Base-by-base conservation (phyloP, 2,329 filamentous ascomycete genomes). In the Fusarium nodosum region DNA sequence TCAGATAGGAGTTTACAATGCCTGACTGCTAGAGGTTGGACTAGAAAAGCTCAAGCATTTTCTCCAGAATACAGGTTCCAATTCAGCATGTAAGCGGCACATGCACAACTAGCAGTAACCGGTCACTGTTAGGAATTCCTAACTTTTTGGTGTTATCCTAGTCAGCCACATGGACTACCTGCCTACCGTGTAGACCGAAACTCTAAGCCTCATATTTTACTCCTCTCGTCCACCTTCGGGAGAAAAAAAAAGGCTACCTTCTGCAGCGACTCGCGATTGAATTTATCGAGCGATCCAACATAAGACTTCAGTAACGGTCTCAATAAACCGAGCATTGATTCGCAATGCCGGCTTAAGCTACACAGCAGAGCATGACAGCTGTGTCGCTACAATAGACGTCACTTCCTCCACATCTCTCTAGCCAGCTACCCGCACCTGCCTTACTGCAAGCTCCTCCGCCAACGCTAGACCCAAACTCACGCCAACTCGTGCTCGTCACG, bases 321-420 rank as follows among this genome's bases (percentile, higher is more conserved):
- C 56, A 44, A 62, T 39, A 65, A 60, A 56, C 15, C 42, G 56
- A 58, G 62, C 70, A 54, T 52, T 33, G 50, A 26, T 63, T 62
- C 66, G 69, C 68, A 57, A 75, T 75, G 73, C 60, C 64, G 34
- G 69, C 57, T 72, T 75, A 56, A 75, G 66, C 60, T 65, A 58
- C 62, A 48, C 56, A 56, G 51, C 66, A 53, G 54, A 57, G 46
- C 67, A 75, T 76, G 74, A 75, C 72, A 64, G 66, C 61, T 55
- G 66, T 65, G 65, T 71, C 72, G 65, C 62, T 64, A 55, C 64
- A 72, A 65, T 68, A 74, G 64, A 76, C 74, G 71, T 71, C 74
- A 73, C 72, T 64, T 66, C 59, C 73, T 67, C 70, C 72, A 65
- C 74, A 69, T 64, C 52, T 53, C 64, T 68, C 41, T 59, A 60